Conservation (phyloP, 805 yeast species). For the Metschnikowia peoriensis region DNA sequence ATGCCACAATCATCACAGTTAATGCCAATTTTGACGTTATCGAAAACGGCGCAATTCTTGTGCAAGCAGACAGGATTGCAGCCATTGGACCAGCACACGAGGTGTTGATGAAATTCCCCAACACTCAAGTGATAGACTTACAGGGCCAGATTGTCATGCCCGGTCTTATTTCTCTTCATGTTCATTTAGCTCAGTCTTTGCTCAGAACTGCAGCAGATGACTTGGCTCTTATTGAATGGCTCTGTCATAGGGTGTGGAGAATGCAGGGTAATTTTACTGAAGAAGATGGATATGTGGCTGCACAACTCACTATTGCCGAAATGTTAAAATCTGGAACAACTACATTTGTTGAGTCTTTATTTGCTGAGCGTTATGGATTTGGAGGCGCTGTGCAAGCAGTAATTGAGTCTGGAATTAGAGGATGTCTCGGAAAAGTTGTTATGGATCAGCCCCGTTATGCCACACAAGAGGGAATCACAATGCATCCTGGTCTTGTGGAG, state of each 20-base stretch:
- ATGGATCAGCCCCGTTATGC: conserved; percentile 20
- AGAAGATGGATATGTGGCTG: conserved; percentile 16
- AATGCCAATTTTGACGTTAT: conserved; percentile 13
- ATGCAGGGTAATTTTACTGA: conserved; percentile 18
- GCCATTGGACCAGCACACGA: conserved; percentile 10
- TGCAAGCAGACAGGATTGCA: conserved; percentile 10
- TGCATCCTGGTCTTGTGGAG: conserved; percentile 16
- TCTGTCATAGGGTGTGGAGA: conserved; percentile 15
- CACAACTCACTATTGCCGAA: conserved; percentile 17
- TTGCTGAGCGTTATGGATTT: conserved; percentile 17
- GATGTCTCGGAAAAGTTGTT: conserved; percentile 17
- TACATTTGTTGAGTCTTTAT: conserved; percentile 15
- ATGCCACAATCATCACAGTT: conserved; percentile 14
- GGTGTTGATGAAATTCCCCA: conserved; percentile 1
- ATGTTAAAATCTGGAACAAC: conserved; percentile 19
- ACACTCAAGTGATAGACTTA: conserved; percentile 6
- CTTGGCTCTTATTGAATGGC: conserved; percentile 16
- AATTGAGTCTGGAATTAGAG: conserved; percentile 17
- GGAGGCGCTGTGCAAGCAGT: conserved; percentile 17
- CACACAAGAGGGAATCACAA: conserved; percentile 16
- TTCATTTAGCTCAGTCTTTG: conserved; percentile 16
- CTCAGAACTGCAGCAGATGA: conserved; percentile 17
- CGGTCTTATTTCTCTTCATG: conserved; percentile 16
- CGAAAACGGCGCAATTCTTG: conserved; percentile 14
- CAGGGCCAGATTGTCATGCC: conserved; percentile 15